Evolutionary conservation across 768 basidiomycete species (phyloP), one percentile per base, ranked within the genome.

Genomic region (Naematelia encephala): DNA sequence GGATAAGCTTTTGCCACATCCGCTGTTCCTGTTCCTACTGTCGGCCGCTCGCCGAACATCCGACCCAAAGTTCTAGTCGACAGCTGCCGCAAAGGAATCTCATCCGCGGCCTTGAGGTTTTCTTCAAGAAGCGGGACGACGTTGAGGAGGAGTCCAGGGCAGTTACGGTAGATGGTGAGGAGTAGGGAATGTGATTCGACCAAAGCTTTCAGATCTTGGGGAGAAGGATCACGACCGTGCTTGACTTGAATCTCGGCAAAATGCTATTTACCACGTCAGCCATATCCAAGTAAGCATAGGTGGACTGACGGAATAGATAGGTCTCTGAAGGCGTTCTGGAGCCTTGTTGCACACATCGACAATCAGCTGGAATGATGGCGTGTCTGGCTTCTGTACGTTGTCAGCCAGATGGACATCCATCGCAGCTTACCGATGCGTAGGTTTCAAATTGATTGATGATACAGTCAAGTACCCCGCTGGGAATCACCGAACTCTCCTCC

Each of bases 81-180:
- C 63, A 96, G 84, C 14, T 84, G 68, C 30, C 96, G 83, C 2
- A 92, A 80, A 27, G 82, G 81, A 1, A 85, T 70, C 34, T 88
- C 84, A 63, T 90, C 89, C 2, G 87, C 86, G 12, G 63, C 69
- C 22, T 85, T 84, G 3, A 97, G 81, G 69, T 96, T 91, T 63
- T 92, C 89, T 73, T 94, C 92, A 16, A 98, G 84, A 57, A 91
- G 88, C 0, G 94, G 93, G 23, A 98, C 86, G 49, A 97, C 91
- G 74, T 88, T 91, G 70, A 89, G 86, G 1, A 98, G 80, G 13
- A 97, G 80, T 5, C 83, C 80, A 0, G 94, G 91, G 75, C 87
- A 91, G 25, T 87, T 83, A 22, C 83, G 84, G 73, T 89, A 85
- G 4, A 98, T 82, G 16, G 84, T 85, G 69, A 88, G 87, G 78